Evolutionary conservation across 2,329 filamentous ascomycete genomes (phyloP).

Genomic region (Nigrograna mackinnonii): DNA sequence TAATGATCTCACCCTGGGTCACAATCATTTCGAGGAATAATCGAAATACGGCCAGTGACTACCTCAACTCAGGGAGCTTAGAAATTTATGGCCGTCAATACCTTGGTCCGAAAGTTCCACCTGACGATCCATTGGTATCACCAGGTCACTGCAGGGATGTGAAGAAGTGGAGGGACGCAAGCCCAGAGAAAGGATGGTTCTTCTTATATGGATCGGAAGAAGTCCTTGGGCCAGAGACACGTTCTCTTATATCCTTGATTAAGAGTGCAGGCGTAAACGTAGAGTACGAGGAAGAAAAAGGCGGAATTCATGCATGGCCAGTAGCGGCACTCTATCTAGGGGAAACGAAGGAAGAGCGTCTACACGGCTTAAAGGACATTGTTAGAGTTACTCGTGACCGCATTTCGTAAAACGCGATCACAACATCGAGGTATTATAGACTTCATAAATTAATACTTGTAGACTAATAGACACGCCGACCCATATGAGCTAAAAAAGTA

Average conservation of each 20-base stretch:
- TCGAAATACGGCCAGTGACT: slow-evolving; percentile 73
- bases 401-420: not conserved
- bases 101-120: slow-evolving; percentile 54
- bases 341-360: slow-evolving; percentile 48
- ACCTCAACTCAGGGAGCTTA: slow-evolving; percentile 68
- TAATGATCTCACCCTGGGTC: slow-evolving; percentile 81
- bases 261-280: slow-evolving; percentile 58
- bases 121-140: slow-evolving; percentile 64
- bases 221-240: slow-evolving; percentile 73
- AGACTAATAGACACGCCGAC: not conserved
- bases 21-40: slow-evolving; percentile 71
- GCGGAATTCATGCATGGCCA: slow-evolving; percentile 81
- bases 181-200: slow-evolving; percentile 68
- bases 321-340: slow-evolving; percentile 66
- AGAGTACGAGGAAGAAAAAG: slow-evolving; percentile 63
- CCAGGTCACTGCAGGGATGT: slow-evolving; percentile 71
- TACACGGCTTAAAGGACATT: slow-evolving; percentile 52
- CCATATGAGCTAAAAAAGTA: slow-evolving; percentile 1
- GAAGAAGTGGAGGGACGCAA: slow-evolving; percentile 68
- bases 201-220: slow-evolving; percentile 78
- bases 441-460: not conserved
- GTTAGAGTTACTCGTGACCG: slow-evolving; percentile 38
- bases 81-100: slow-evolving; percentile 74
- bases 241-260: slow-evolving; percentile 61
- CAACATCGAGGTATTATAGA: not conserved